phyloP scores from a whole-genome alignment of 2,329 filamentous ascomycete genomes.

The Phaeomoniella chlamydospora region DNA sequence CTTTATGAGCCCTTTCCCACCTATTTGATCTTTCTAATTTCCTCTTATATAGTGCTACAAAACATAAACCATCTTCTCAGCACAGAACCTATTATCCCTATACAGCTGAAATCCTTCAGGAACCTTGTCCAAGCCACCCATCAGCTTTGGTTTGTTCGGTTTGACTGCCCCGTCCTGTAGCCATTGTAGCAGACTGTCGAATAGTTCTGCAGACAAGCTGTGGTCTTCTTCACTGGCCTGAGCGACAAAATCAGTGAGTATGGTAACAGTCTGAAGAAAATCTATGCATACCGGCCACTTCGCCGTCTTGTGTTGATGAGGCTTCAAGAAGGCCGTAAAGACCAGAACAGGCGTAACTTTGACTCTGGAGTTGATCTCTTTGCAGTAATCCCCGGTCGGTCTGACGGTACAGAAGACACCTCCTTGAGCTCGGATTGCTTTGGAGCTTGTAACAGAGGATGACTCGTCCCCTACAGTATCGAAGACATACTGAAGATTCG shows the following conservation, averaged over 20 bases:
- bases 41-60: too few species aligned
- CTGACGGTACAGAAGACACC: neutral
- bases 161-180: neutral
- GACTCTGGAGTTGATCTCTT: neutral
- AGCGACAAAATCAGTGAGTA: neutral
- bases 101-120: neutral
- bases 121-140: neutral
- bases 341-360: neutral
- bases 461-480: neutral
- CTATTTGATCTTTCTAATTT: too few species aligned
- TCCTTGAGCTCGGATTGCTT: neutral
- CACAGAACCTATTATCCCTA: conserved; percentile 2
- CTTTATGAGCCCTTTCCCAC: too few species aligned
- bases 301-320: neutral
- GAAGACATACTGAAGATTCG: neutral
- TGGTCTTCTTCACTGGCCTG: neutral
- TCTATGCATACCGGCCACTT: neutral
- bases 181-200: neutral
- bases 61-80: neutral
- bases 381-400: neutral
- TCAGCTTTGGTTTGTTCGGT: neutral
- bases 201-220: neutral
- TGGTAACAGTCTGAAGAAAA: too few species aligned
- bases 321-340: neutral
- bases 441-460: neutral